Evolutionary conservation across 1,284 basidiomycete genomes (phyloP).

Genomic region (Ustilago lituana): DNA sequence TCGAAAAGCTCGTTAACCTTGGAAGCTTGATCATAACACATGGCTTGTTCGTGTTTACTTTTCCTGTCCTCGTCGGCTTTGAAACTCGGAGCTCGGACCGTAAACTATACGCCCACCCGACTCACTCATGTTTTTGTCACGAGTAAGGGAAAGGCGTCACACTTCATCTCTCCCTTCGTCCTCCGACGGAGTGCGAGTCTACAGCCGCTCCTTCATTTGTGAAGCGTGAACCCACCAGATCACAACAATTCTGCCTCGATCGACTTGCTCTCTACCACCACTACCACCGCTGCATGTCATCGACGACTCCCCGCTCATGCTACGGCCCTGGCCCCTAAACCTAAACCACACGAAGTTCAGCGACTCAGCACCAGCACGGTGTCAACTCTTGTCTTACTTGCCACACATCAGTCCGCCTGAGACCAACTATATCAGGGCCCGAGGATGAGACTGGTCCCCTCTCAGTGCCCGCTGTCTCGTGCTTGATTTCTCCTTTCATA

Average conservation of each 20-base stretch:
- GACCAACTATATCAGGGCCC: no score
- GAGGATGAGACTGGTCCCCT: background rate
- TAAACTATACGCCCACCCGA: background rate
- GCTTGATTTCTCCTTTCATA: background rate
- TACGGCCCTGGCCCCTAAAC: no score
- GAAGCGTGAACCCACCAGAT: background rate
- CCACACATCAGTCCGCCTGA: no score
- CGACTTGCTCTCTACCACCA: background rate
- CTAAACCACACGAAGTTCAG: no score
- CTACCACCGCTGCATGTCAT: no score
- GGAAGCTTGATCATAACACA: no score
- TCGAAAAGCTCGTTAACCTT: no score
- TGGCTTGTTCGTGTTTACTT: no score
- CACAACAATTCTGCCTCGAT: background rate
- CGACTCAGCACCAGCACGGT: no score
- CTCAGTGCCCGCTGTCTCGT: background rate
- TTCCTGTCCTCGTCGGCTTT: background rate
- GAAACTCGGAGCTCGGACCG: conserved; percentile 6
- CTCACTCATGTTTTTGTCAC: background rate
- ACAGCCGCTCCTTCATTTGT: background rate
- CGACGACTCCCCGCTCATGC: background rate
- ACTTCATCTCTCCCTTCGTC: background rate
- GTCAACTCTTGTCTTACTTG: no score
- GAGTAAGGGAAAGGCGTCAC: background rate
- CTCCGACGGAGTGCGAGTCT: background rate